Base-by-base conservation (phyloP, 306 rosid genomes). In the Quercus rubra region DNA sequence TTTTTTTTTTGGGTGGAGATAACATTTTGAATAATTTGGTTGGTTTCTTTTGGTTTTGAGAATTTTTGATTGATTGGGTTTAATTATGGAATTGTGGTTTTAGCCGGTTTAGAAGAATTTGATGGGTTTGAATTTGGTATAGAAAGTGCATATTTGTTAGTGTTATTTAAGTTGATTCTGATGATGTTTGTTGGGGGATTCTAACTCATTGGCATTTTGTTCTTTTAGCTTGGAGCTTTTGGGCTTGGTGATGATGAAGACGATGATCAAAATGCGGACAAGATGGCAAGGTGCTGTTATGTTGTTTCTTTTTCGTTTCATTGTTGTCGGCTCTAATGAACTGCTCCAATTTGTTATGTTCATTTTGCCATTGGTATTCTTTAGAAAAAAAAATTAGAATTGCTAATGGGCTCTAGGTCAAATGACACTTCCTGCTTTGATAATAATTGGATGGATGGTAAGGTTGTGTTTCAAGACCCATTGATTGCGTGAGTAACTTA, bases 151-250 rank as follows among this genome's bases (percentile, higher is more conserved):
- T 41, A 11, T 75, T 64, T 67, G 57, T 25, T 13, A 66, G 49
- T 8, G 41, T 51, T 56, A 51, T 33, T 4, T 55, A 70, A 30
- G 55, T 71, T 74, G 49, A 70, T 73, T 51, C 49, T 28, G 61
- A 15, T 23, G 55, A 20, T 54, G 12, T 66, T 75, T 13, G 18
- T 67, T 58, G 64, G 49, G 4, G 43, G 71, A 55, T 83, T 70
- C 73, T 80, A 55, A 81, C 23, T 59, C 28, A 28, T 73, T 81
- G 77, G 79, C 1, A 9, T 66, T 33, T 18, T 82, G 46, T 79
- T 80, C 62, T 64, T 78, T 56, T 85, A 90, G 99, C 87, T 67
- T 69, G 92, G 88, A 79, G 88, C 76, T 46, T 83, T 94, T 71
- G 89, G 78, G 46, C 74, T 87, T 77, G 88, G 64, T 4, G 85